Evolutionary conservation across 352 stramenopile species (phyloP).

Genomic region (Globisporangium rhizosaccharum): DNA sequence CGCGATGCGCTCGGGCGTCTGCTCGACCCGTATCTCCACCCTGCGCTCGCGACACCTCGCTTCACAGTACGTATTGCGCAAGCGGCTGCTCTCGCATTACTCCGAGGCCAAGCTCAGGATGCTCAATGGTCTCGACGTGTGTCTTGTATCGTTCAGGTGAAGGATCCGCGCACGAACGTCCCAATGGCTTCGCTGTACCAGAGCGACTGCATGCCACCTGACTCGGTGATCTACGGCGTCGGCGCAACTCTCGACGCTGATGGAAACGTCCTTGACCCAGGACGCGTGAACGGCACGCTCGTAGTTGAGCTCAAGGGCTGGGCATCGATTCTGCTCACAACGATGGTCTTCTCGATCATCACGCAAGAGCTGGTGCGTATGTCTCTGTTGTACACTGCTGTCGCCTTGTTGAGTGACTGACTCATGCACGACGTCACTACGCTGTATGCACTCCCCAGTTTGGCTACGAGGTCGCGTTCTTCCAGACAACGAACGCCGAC

Average conservation of each 20-base stretch:
- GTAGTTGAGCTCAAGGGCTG: conserved; percentile 39
- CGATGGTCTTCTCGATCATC: conserved; percentile 42
- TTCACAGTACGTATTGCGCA: conserved; percentile 19
- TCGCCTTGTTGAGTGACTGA: not conserved
- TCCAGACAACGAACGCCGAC: conserved; percentile 10
- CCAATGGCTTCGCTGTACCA: conserved; percentile 24
- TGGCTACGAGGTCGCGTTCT: conserved; percentile 38
- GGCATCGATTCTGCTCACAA: conserved; percentile 29
- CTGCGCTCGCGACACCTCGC: conserved; percentile 22
- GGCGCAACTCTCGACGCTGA: conserved; percentile 23
- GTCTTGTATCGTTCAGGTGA: conserved; percentile 5
- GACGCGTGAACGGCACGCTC: conserved; percentile 34
- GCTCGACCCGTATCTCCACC: conserved; percentile 27
- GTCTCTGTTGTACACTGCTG: not conserved
- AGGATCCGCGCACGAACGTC: conserved; percentile 22
- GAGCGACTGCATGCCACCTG: conserved; percentile 16
- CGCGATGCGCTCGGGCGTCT: conserved; percentile 18
- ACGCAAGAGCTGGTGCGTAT: conserved; percentile 32
- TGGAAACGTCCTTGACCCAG: conserved; percentile 17
- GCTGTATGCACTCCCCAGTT: conserved; percentile 14
- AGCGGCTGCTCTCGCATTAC: not conserved
- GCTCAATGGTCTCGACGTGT: not conserved
- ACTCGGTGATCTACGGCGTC: conserved; percentile 29
- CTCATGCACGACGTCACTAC: not conserved
- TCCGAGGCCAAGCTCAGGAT: not conserved